A percentile compares a stretch with the other conserved stretches of the same genome.
phyloP scores from a whole-genome alignment of 306 rosid genomes.

The Vigna nakashimae region DNA sequence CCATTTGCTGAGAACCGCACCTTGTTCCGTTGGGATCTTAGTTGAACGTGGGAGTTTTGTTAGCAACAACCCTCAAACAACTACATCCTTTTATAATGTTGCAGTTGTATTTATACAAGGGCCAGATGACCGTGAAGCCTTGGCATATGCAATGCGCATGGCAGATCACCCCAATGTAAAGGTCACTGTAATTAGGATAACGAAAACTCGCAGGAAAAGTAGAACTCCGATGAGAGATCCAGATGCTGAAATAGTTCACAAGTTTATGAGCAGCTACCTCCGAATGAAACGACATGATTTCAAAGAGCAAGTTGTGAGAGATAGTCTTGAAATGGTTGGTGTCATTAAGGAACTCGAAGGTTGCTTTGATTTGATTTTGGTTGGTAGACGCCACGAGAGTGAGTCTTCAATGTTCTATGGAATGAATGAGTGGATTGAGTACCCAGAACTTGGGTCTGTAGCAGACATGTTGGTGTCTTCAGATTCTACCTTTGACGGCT shows the following conservation, averaged over 20 bases:
- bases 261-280: conserved; percentile 28
- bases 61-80: not conserved
- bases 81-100: conserved; percentile 35
- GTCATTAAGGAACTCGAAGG: conserved; percentile 49
- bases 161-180: conserved; percentile 43
- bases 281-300: conserved; percentile 44
- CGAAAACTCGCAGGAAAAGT: not conserved
- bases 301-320: conserved; percentile 48
- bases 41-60: conserved; percentile 49
- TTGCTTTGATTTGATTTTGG: conserved; percentile 55
- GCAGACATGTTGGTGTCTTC: conserved; percentile 65
- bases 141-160: conserved; percentile 59
- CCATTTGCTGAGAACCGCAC: conserved; percentile 45
- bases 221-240: not conserved
- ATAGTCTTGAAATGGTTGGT: conserved; percentile 54
- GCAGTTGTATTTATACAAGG: conserved; percentile 63
- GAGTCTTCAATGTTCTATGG: conserved; percentile 53
- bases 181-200: conserved; percentile 45
- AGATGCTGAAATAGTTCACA: conserved; percentile 48
- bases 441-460: conserved; percentile 65
- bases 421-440: conserved; percentile 63
- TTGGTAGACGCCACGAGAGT: conserved; percentile 60
- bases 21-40: conserved; percentile 48
- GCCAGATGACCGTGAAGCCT: conserved; percentile 71
- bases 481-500: conserved; percentile 40